These are phyloP conservation scores for Gloeopeniophorella convolvens DNA, from an alignment of 768 basidiomycete genomes.

Conservation along the genomic window DNA sequence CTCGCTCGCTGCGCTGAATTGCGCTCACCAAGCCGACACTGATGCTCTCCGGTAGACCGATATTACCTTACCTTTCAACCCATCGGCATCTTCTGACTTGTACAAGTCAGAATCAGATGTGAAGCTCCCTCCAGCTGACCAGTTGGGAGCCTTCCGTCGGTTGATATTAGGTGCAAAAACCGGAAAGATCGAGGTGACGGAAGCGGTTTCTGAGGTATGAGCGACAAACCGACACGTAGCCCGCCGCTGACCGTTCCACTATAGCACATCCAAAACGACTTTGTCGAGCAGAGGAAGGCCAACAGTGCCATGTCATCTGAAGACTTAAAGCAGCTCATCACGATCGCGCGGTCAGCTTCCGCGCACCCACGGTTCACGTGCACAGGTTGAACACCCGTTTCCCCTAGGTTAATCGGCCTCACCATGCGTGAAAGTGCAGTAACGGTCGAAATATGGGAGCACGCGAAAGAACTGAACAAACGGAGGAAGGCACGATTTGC, in stretches of 20 bases:
- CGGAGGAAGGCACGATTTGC: constrained; percentile 31
- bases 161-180: constrained; percentile 56
- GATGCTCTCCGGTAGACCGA: constrained; percentile 43
- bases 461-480: constrained; percentile 52
- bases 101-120: constrained; percentile 46
- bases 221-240: neutral
- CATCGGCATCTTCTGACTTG: constrained; percentile 28
- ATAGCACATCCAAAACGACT: constrained; percentile 74
- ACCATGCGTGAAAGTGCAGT: constrained; percentile 53
- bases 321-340: constrained; percentile 62
- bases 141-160: constrained; percentile 48
- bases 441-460: constrained; percentile 55
- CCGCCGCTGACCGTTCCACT: neutral
- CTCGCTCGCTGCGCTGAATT: too few species aligned
- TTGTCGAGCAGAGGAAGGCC: constrained; percentile 42
- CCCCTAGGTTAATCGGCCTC: constrained; percentile 51
- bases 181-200: constrained; percentile 47
- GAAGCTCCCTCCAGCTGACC: constrained; percentile 39
- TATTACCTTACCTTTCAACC: constrained; percentile 43
- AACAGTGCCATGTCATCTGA: constrained; percentile 41
- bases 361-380: neutral
- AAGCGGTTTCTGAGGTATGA: constrained; percentile 53
- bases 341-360: constrained; percentile 53
- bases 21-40: too few species aligned
- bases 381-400: constrained; percentile 10